Base-by-base conservation (phyloP, 352 stramenopile genomes). In the Blastocystis sp. region DNA sequence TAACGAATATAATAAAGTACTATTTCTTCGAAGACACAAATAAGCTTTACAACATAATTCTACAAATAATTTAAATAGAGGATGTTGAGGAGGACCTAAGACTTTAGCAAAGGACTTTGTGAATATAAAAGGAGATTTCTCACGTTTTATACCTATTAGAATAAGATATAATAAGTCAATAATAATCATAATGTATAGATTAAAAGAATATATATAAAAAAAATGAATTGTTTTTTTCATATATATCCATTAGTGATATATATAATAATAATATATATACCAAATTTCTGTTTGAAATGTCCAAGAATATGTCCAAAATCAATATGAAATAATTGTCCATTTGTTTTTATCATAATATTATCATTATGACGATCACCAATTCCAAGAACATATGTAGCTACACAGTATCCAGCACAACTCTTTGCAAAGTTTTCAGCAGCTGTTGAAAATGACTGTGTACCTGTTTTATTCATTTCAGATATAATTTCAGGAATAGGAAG, bases 291-390 rank as follows among this genome's bases (percentile, higher is more conserved):
- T 69, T 93, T 93, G 68, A 90, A 93, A 42, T 93, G 86, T n/a
- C 83, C 83, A 23, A 93, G 67, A 45, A 93, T 91, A 64, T 93
- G 83, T 0, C 85, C 84, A 65, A 94, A 94, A 49, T 94, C 85
- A 45, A 94, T 93, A 75, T 94, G 85, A 69, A 94, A 93, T 19
- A 93, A 77, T 57, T 85, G 86, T 0, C 84, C 84, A 2, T 82
- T 79, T 13, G 74, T 73, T 64, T 86, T 86, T 39, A 94, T 68
- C 85, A 94, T 94, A 45, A 93, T 77, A 65, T 93, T 93, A 67
- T 93, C 83, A 59, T 87, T 88, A 70, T 93, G 83, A 4, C 83
- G 78, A 49, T 93, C 83, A 4, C 83, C 83, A 30, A 93, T 83
- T 25, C 84, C 83, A 10, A 93, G 64, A 2, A 93, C 80, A 59